Evolutionary conservation across 345 rosid genomes (phyloP).

Genomic region (Aegle marmelos): DNA sequence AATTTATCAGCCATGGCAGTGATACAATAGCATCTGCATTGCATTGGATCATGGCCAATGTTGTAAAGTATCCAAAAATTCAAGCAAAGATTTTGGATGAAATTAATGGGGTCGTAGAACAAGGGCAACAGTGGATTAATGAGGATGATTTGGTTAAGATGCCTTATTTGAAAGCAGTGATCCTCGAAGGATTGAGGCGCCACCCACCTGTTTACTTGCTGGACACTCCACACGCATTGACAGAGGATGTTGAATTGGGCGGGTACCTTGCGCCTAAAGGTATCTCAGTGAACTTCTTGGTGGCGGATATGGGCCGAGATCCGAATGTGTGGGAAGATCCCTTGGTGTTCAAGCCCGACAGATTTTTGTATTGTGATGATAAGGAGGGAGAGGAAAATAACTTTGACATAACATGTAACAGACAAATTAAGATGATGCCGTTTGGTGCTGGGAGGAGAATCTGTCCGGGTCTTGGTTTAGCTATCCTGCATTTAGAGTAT

Average conservation of each 20-base stretch:
- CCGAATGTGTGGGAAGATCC: slow-evolving; percentile 25
- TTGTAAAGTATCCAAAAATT: slow-evolving; percentile 17
- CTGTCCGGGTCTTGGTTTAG: slow-evolving; percentile 23
- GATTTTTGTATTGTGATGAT: background rate
- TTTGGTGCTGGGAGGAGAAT: slow-evolving; percentile 27
- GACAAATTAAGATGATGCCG: slow-evolving; percentile 24
- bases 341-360: slow-evolving; percentile 20
- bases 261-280: slow-evolving; percentile 18
- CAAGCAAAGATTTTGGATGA: slow-evolving; percentile 13
- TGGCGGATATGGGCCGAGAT: slow-evolving; percentile 24
- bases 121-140: background rate
- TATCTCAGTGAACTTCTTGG: slow-evolving; percentile 19
- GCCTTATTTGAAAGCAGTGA: slow-evolving; percentile 10
- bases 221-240: background rate
- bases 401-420: slow-evolving; percentile 8
- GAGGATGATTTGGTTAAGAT: slow-evolving; percentile 13
- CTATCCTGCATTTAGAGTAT: slow-evolving; percentile 19
- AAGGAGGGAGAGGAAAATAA: background rate
- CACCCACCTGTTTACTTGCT: slow-evolving; percentile 7
- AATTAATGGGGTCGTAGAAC: slow-evolving; percentile 10
- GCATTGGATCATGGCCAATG: slow-evolving; percentile 24
- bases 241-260: slow-evolving; percentile 5
- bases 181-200: slow-evolving; percentile 11
- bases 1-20: slow-evolving; percentile 17
- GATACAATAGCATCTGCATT: slow-evolving; percentile 11